Evolutionary conservation across 208 protist genomes (phyloP).

Genomic region (Lotmaria passim): DNA sequence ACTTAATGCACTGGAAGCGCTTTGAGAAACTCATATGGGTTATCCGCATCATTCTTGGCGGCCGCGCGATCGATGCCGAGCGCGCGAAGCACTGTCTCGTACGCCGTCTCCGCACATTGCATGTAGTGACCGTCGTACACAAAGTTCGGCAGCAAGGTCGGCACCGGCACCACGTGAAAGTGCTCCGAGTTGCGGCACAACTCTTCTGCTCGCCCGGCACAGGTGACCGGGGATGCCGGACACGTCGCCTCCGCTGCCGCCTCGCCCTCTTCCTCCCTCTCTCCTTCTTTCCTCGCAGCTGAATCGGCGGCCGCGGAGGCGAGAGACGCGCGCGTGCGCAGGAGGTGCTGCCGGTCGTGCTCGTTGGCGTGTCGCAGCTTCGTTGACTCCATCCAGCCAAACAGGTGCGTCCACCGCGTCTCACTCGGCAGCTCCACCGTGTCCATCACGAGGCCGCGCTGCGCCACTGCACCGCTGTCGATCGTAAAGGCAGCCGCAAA

Average conservation of each 20-base stretch:
- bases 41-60: slow-evolving; percentile 6
- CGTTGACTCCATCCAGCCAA: slow-evolving; percentile 56
- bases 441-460: slow-evolving; percentile 2
- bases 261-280: neutral
- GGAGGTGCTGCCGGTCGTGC: slow-evolving; percentile 38
- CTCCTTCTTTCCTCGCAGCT: neutral
- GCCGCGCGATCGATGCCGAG: slow-evolving; percentile 32
- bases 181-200: slow-evolving; percentile 23
- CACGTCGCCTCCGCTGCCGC: too few relatives aligned
- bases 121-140: slow-evolving; percentile 69
- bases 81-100: slow-evolving; percentile 40
- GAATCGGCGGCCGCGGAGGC: neutral
- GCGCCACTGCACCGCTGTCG: slow-evolving; percentile 28
- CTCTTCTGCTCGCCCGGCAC: slow-evolving; percentile 11
- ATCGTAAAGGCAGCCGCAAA: slow-evolving; percentile 62
- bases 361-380: slow-evolving; percentile 48
- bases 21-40: slow-evolving; percentile 26
- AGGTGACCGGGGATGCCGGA: slow-evolving; percentile 1
- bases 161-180: slow-evolving; percentile 47
- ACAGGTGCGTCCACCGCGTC: slow-evolving; percentile 64
- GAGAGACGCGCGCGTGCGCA: slow-evolving; percentile 14
- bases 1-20: slow-evolving; percentile 12
- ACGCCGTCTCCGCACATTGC: slow-evolving; percentile 42
- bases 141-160: slow-evolving; percentile 60
- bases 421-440: slow-evolving; percentile 58